A percentile compares a stretch with the other conserved stretches of the same genome.
These are phyloP conservation scores for Fusarium setosum DNA, from an alignment of 2,329 filamentous ascomycete species.

Conservation along the genomic window DNA sequence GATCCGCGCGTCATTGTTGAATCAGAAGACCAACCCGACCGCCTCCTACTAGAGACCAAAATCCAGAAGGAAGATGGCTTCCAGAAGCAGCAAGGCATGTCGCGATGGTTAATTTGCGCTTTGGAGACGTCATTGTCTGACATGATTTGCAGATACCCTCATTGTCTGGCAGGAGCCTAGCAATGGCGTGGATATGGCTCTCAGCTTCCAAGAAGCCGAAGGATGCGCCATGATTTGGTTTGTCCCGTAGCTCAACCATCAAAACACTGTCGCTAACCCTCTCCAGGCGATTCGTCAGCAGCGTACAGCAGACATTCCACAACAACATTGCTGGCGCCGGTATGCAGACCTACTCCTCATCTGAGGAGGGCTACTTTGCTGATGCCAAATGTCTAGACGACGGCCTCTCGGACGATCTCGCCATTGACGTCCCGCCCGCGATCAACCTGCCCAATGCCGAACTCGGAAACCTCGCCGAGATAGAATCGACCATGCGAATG, in stretches of 20 bases:
- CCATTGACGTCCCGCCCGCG: conserved; percentile 77
- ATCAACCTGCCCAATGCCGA: conserved; percentile 83
- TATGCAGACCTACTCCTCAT: conserved; percentile 50
- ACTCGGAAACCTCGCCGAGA: conserved; percentile 84
- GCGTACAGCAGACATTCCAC: conserved; percentile 80
- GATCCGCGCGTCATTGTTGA: conserved; percentile 91
- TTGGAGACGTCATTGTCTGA: conserved; percentile 39
- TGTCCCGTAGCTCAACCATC: conserved; percentile 37
- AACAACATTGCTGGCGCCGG: conserved; percentile 70
- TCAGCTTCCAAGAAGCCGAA: conserved; percentile 97
- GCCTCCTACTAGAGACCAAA: conserved; percentile 86
- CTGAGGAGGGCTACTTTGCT: conserved; percentile 6
- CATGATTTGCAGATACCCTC: conserved; percentile 78
- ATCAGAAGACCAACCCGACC: conserved; percentile 90
- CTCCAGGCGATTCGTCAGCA: conserved; percentile 88
- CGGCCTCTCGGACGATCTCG: conserved; percentile 84
- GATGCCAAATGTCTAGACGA: conserved; percentile 70
- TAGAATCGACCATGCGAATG: conserved; percentile 85
- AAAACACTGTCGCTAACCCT: conserved; percentile 31
- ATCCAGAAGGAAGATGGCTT: conserved; percentile 96
- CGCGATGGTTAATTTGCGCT: conserved; percentile 8
- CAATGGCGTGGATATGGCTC: conserved; percentile 93
- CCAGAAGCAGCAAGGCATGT: conserved; percentile 94
- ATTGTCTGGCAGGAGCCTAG: conserved; percentile 95
- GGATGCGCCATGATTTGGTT: conserved; percentile 94